Conservation (phyloP, 805 yeast species). For the Clavispora asparagi region DNA sequence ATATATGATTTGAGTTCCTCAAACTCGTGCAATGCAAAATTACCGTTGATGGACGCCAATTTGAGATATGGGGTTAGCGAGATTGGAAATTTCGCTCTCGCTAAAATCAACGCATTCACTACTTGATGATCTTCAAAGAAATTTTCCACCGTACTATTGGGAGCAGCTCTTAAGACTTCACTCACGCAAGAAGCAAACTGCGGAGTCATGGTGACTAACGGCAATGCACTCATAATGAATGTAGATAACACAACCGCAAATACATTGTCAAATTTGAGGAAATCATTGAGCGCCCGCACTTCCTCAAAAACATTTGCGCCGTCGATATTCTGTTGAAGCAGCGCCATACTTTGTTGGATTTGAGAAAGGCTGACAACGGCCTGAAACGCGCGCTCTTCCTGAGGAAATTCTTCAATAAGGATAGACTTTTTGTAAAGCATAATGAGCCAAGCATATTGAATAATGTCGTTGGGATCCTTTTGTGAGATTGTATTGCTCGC, state of each 20-base stretch:
- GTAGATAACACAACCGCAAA: constrained; percentile 47
- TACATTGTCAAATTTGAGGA: constrained; percentile 45
- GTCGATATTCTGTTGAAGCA: constrained; percentile 2
- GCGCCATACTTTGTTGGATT: constrained; percentile 2
- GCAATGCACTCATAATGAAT: constrained; percentile 41
- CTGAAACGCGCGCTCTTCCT: constrained; percentile 17
- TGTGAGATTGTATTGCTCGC: constrained; percentile 37
- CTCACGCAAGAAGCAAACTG: constrained; percentile 39
- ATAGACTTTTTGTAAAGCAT: constrained; percentile 48
- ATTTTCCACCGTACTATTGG: constrained; percentile 37
- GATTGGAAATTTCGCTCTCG: constrained; percentile 73
- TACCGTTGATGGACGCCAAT: constrained; percentile 57
- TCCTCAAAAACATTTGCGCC: constrained; percentile 39
- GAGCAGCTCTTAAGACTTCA: constrained; percentile 38
- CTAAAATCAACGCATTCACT: constrained; percentile 41
- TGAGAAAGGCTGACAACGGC: constrained; percentile 13
- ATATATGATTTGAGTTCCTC: constrained; percentile 58
- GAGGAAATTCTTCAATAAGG: constrained; percentile 32
- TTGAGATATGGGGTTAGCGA: constrained; percentile 56
- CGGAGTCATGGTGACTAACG: constrained; percentile 45
- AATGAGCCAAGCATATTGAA: constrained; percentile 65
- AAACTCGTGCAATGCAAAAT: constrained; percentile 62
- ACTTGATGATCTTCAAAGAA: constrained; percentile 45
- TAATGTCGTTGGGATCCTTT: constrained; percentile 37
- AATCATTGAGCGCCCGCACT: constrained; percentile 35